Base-by-base conservation (phyloP, 805 yeast species). In the Myxozyma kluyveri region DNA sequence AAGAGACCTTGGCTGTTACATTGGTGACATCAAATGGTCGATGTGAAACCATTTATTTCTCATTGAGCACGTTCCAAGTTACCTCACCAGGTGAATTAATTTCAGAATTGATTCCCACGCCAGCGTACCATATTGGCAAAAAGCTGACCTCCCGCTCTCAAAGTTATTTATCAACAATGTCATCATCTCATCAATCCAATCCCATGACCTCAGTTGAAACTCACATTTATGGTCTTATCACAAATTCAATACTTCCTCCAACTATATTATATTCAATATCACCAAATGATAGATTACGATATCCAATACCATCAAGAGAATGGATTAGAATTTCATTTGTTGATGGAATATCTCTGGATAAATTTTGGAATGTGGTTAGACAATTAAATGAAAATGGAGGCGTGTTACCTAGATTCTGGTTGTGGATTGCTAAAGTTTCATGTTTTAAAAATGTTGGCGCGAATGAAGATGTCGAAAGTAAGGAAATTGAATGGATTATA, bases 221-320 rank as follows among this genome's bases (percentile, higher is more conserved):
- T 4, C 41, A 40, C 24, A 35, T 47, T 2, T 31, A 32, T 40
- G 27, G 41, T 6, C 45, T 45, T 2, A 29, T 47, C 3, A n/a
- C 6, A 22, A 31, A 12, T 3, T 12, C 29, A 31, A 24, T 12
- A 12, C 22, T 3, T 17, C 3, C 18, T 23, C 9, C 49, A 2
- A 17, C 40, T 9, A 12, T 54, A 5, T 17, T 49, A 27, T 56
- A 54, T 26, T 49, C 59, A 17, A n/a, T 43, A n/a, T 1, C 43
- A 10, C 47, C 56, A 4, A 38, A 45, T 9, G 46, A 56, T 22
- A 29, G 54, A 17, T 37, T 45, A 21, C 46, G 44, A 7, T 49
- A 56, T 46, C 58, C 56, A 5, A 45, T 46, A 12, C 35, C 26
- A 10, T 43, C 60, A 19, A 21, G 19, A 18, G 47, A 41, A 32